Percentiles rank a stretch among this genome's conserved stretches.
Conservation (phyloP, 2,329 filamentous ascomycete species). For the Mariannaea sp. region DNA sequence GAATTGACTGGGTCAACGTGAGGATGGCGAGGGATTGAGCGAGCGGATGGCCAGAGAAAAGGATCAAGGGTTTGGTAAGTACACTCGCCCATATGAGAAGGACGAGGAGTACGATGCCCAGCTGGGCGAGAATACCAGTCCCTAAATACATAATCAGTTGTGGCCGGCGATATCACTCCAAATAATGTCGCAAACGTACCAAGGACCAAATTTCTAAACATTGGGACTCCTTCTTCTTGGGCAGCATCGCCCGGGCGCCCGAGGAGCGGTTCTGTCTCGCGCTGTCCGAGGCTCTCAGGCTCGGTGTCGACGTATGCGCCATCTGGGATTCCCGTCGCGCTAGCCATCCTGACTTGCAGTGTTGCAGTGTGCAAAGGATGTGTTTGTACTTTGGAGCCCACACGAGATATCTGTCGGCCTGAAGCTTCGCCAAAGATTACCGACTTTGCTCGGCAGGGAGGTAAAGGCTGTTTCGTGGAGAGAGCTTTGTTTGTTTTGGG, state of each 20-base stretch:
- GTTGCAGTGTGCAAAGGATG: neutral
- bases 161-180: neutral
- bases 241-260: conserved; percentile 71
- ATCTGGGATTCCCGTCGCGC: conserved; percentile 69
- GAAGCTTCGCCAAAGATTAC: conserved; percentile 1
- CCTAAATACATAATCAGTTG: conserved; percentile 54
- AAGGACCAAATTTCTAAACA: conserved; percentile 73
- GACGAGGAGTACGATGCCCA: conserved; percentile 75
- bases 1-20: conserved; percentile 76
- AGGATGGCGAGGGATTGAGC: conserved; percentile 70
- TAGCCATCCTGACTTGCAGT: conserved; percentile 61
- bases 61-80: conserved; percentile 70
- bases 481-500: too few relatives aligned
- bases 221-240: conserved; percentile 66
- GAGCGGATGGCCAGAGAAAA: conserved; percentile 90
- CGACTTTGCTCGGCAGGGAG: neutral
- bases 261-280: conserved; percentile 52
- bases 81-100: conserved; percentile 79
- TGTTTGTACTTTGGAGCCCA: too few relatives aligned
- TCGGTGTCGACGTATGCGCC: conserved; percentile 38
- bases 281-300: conserved; percentile 32
- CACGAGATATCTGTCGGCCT: neutral
- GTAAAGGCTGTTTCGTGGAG: neutral
- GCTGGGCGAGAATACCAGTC: conserved; percentile 80
- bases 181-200: conserved; percentile 56